Conservation (phyloP, 2,329 filamentous ascomycete genomes). For the Fusarium fracticaudum region DNA sequence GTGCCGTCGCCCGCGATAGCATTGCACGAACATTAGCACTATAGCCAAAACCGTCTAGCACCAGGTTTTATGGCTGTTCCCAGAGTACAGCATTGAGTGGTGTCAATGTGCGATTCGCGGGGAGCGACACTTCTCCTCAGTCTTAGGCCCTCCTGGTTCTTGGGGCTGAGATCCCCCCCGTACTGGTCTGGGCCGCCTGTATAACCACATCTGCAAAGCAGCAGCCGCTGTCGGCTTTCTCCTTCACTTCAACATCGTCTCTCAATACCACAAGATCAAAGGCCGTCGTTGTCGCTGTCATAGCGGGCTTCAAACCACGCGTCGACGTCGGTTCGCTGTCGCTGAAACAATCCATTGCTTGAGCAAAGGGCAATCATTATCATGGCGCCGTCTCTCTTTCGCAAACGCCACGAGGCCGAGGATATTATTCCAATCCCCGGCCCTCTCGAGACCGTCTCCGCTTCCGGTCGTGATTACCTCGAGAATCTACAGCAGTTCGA, state of each 20-base stretch:
- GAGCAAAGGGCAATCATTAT: conserved; percentile 18
- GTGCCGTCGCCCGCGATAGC: conserved; percentile 33
- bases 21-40: conserved; percentile 8
- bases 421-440: conserved; percentile 56
- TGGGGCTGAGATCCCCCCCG: conserved; percentile 32
- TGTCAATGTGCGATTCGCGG: conserved; percentile 33
- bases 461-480: conserved; percentile 54
- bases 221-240: conserved; percentile 32
- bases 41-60: conserved; percentile 24
- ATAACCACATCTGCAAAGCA: conserved; percentile 36
- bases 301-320: conserved; percentile 38
- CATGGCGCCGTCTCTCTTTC: conserved; percentile 53
- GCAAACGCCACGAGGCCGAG: conserved; percentile 58
- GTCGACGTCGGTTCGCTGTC: conserved; percentile 27
- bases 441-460: conserved; percentile 51
- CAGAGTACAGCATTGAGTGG: conserved; percentile 4
- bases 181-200: conserved; percentile 26
- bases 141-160: conserved; percentile 19
- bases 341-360: conserved; percentile 12
- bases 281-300: conserved; percentile 23
- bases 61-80: conserved; percentile 4
- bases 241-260: conserved; percentile 30
- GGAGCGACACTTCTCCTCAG: conserved; percentile 29
- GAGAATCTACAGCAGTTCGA: conserved; percentile 65
- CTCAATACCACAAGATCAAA: conserved; percentile 22